Conservation (phyloP, 2,329 filamentous ascomycete genomes). For the Fusarium citri region DNA sequence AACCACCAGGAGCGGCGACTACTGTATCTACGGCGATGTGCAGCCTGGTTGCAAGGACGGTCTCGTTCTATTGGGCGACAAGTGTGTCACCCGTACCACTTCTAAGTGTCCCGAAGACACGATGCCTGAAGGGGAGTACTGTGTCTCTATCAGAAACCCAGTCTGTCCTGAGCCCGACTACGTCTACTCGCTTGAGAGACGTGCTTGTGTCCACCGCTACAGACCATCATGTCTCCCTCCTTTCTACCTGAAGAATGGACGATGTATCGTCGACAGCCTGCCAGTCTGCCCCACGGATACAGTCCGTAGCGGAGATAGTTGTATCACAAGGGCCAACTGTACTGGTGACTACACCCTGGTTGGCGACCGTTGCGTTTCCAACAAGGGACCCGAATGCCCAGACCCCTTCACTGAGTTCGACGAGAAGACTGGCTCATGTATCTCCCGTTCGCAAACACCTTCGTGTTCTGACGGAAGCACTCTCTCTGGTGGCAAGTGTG, state of each 20-base stretch:
- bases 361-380: not conserved
- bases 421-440: not conserved
- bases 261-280: not conserved
- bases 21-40: not conserved
- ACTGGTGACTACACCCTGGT: not conserved
- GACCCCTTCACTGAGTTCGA: not conserved
- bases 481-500: not conserved
- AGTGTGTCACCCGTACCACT: not conserved
- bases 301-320: not conserved
- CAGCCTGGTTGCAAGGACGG: not conserved
- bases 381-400: not conserved
- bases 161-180: not conserved
- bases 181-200: not conserved
- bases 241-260: not conserved
- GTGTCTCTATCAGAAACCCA: not conserved
- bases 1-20: not conserved
- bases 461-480: not conserved
- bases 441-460: not conserved
- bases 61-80: not conserved
- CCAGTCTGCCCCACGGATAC: not conserved
- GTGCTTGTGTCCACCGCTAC: not conserved
- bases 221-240: constrained; percentile 2
- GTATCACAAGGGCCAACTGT: not conserved
- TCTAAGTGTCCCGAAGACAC: not conserved
- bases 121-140: constrained; percentile 1